Base-by-base conservation (phyloP, 2,329 filamentous ascomycete species). In the Fusarium torreyae region DNA sequence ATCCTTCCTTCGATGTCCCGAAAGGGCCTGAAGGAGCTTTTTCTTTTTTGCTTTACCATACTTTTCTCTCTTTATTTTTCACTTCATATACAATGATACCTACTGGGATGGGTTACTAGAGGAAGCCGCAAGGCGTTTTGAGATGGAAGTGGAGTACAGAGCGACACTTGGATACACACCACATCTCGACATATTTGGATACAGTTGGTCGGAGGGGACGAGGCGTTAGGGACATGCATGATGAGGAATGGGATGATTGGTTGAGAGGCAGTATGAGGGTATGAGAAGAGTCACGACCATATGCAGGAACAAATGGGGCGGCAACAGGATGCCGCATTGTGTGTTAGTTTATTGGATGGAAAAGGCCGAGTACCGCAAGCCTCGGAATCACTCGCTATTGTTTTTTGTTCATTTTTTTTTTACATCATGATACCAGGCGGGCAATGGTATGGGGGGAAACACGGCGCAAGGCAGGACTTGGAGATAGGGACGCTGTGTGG, bases 41-140 rank as follows among this genome's bases (percentile, higher is more conserved):
- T 57, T 58, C 44, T 67, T 59, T 57, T 70, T 72, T 75, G 67
- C 28, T 72, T 70, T 61, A 72, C 72, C 75, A 74, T 69, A 56
- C 60, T 66, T 71, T 68, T 57, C 59, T 64, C 68, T 57, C 57
- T 68, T 49, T 55, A 61, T 53, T 51, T 61, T 74, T 74, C 57
- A 60, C 48, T 71, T 76, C 64, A 70, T 70, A 74, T 72, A 71
- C 74, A 70, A 78, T 74, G 75, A 76, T 75, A 78, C 76, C 75
- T 72, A 73, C 76, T 75, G 74, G 77, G 67, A 73, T 77, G 73
- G 78, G 75, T 75, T 63, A 69, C 39, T 78, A 81, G 76, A 81
- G 75, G 77, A 77, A 71, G 80, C 80, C 80, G 80, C 81, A 74
- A 83, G 81, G 82, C 80, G 66, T 64, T 69, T 59, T 44, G 69